These are phyloP conservation scores for Pseudisothecium myosuroides DNA, from an alignment of 225 moss, liverwort and hornwort species.

Conservation along the genomic window DNA sequence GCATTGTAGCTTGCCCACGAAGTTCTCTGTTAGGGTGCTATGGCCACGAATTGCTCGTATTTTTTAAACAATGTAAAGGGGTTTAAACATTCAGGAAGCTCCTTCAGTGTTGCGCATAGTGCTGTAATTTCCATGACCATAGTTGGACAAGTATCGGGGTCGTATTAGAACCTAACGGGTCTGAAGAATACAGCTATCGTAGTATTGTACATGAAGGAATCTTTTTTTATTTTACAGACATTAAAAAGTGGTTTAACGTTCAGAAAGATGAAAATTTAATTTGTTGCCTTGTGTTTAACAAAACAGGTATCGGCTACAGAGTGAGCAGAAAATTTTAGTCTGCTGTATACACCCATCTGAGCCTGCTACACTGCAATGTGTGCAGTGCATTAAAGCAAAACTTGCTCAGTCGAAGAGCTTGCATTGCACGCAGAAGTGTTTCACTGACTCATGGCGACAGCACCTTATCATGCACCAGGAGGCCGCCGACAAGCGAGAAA, in stretches of 20 bases:
- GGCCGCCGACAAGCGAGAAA: constrained; percentile 81
- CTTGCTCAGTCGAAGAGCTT: constrained; percentile 84
- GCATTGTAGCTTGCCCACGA: not conserved
- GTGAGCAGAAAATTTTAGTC: constrained; percentile 82
- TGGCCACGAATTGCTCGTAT: not conserved
- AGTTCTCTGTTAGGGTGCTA: not conserved
- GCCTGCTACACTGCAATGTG: constrained; percentile 91
- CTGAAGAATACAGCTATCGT: not conserved
- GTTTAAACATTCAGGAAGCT: not conserved
- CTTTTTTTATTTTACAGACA: not conserved
- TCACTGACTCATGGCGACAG: constrained; percentile 92
- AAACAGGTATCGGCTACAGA: constrained; percentile 91
- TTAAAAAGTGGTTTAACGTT: not conserved
- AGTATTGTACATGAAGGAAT: not conserved
- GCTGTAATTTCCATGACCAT: not conserved
- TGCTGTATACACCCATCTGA: constrained; percentile 94
- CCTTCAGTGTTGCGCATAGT: not conserved
- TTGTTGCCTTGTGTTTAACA: constrained; percentile 12
- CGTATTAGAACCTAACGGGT: not conserved
- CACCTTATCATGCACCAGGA: constrained; percentile 79
- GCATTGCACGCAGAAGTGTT: constrained; percentile 93
- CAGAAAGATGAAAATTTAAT: not conserved
- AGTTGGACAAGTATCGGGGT: not conserved
- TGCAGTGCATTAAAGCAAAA: constrained; percentile 85
- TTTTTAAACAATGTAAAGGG: not conserved